phyloP scores from a whole-genome alignment of 1,284 basidiomycete genomes.

The Cronartium ribicola region DNA sequence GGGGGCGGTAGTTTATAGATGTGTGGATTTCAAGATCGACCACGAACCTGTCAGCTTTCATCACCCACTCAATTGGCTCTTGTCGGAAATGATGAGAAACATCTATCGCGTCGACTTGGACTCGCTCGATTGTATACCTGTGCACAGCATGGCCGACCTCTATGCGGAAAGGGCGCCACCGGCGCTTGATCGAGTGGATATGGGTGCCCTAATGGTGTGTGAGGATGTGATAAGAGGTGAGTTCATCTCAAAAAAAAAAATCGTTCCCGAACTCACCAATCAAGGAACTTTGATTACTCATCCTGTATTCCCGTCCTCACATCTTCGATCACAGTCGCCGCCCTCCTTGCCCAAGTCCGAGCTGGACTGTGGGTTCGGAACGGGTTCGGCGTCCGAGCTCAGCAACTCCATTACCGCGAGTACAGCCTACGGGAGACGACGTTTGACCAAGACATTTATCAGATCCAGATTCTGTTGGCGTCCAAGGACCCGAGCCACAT shows the following conservation, averaged over 20 bases:
- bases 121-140: conserved; percentile 54
- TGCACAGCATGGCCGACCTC: conserved; percentile 29
- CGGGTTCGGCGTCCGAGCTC: conserved; percentile 88
- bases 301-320: conserved; percentile 1
- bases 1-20: conserved; percentile 46
- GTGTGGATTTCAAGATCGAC: conserved; percentile 43
- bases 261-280: neutral
- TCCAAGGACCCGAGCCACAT: conserved; percentile 66
- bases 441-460: conserved; percentile 92
- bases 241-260: neutral
- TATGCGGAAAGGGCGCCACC: conserved; percentile 9
- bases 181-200: conserved; percentile 19
- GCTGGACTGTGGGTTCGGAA: conserved; percentile 97
- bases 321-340: conserved; percentile 59
- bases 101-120: conserved; percentile 58
- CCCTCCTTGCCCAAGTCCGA: conserved; percentile 88
- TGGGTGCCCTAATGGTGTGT: conserved; percentile 14
- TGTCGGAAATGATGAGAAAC: conserved; percentile 79
- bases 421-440: conserved; percentile 91
- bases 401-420: conserved; percentile 94
- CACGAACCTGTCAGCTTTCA: conserved; percentile 81
- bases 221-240: conserved; percentile 35
- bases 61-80: conserved; percentile 85
- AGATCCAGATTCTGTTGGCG: conserved; percentile 64
- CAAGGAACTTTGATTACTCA: neutral